Conservation (phyloP, 306 rosid species). For the Fagus crenata region DNA sequence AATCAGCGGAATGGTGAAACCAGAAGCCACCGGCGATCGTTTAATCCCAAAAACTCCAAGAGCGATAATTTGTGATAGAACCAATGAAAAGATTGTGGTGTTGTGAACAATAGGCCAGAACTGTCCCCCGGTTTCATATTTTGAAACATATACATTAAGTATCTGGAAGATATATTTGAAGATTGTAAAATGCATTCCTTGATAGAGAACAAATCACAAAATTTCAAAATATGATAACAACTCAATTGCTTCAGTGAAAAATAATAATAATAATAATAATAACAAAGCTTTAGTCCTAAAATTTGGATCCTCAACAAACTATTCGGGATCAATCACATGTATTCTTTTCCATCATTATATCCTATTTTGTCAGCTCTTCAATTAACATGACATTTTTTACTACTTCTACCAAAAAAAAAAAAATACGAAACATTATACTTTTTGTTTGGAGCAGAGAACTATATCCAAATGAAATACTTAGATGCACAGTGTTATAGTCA, state of each 20-base stretch:
- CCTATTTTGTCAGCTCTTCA: too few species aligned
- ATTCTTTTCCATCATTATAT: too few species aligned
- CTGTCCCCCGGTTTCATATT: constrained; percentile 74
- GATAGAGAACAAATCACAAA: not conserved
- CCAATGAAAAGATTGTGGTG: constrained; percentile 64
- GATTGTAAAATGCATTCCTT: not conserved
- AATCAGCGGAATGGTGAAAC: constrained; percentile 76
- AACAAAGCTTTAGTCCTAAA: too few species aligned
- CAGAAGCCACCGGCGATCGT: constrained; percentile 64
- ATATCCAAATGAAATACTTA: not conserved
- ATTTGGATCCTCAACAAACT: too few species aligned
- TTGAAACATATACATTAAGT: constrained; percentile 69
- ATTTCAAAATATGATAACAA: not conserved
- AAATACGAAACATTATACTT: not conserved
- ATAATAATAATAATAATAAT: not conserved
- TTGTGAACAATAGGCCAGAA: constrained; percentile 81
- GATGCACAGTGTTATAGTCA: not conserved
- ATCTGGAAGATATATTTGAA: constrained; percentile 45
- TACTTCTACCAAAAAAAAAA: not conserved
- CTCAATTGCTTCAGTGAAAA: not conserved
- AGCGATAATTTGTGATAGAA: constrained; percentile 72
- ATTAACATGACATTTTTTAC: too few species aligned
- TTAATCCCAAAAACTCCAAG: constrained; percentile 83
- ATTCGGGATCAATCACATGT: too few species aligned
- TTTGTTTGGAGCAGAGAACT: not conserved